Evolutionary conservation across 495 filamentous ascomycete genomes (phyloP), one percentile per base, ranked within the genome.

Genomic region (Apodospora peruviana): DNA sequence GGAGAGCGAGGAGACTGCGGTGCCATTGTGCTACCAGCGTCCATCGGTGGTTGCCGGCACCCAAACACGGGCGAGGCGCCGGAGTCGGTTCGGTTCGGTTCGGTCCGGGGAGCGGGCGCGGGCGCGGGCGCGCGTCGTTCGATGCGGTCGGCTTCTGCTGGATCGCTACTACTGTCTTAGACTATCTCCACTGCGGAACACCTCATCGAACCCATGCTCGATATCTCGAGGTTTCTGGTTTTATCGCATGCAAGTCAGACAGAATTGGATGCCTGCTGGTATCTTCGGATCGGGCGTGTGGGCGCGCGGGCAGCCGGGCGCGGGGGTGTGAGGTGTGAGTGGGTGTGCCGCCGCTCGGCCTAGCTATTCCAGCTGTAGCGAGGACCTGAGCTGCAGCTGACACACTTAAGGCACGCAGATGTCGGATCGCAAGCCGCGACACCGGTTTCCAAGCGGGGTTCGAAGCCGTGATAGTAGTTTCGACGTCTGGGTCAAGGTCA

Each of bases 1-100:
- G 74, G 74, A 14, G 73, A 75, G 44, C 66, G 64, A 41, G 72
- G 68, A 46, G 63, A 56, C 51, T 48, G 36, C 22, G 23, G 1
- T 47, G 67, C 62, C 66, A 70, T 71, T 44, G 46, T 64, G 51
- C 52, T 57, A 41, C 32, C 47, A 35, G 51, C 48, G 56, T 38
- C 47, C 63, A 65, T 32, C 27, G 39, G 39, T 12, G 39, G 40
- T 19, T 22, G 19, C 20, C 12, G 18, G n/a, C 40, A 16, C 21
- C n/a, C 21, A 8, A 8, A n/a, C 20, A 16, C 18, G 39, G 19
- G 19, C 39, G 16, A 19, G 7, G 12, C 9, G 11, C 37, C 12
- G 2, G 17, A 14, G 27, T 39, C 37, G 37, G 37, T n/a, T 39
- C 11, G 37, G 11, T 19, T 11, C 37, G 12, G 37, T 7, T 32